phyloP scores from a whole-genome alignment of 1,284 basidiomycete species.

The Naganishia sp. region DNA sequence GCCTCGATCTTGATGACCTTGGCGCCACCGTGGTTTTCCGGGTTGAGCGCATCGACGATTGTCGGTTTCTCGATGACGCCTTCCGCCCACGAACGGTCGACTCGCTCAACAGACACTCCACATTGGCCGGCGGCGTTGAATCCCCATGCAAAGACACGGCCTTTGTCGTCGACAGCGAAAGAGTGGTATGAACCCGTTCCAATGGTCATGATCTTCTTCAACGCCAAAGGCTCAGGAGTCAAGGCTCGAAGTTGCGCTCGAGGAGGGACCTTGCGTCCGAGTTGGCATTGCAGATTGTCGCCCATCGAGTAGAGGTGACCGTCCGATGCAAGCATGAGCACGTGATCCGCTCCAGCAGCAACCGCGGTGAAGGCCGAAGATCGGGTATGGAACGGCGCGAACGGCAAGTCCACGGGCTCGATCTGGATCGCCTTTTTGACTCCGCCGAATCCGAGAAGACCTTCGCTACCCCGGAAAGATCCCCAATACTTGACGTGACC shows the following conservation, averaged over 20 bases:
- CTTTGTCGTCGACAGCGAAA: conserved; percentile 80
- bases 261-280: conserved; percentile 80
- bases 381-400: conserved; percentile 3
- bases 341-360: conserved; percentile 80
- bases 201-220: conserved; percentile 73
- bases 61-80: conserved; percentile 69
- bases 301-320: conserved; percentile 78
- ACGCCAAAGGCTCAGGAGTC: conserved; percentile 71
- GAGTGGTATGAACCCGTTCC: conserved; percentile 83
- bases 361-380: conserved; percentile 64
- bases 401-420: conserved; percentile 56
- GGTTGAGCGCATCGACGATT: conserved; percentile 67
- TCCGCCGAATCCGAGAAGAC: conserved; percentile 79
- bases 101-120: conserved; percentile 58
- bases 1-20: conserved; percentile 61
- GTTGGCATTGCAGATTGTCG: conserved; percentile 80
- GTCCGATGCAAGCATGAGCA: conserved; percentile 78
- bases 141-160: conserved; percentile 87
- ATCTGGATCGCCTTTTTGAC: conserved; percentile 54
- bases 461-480: conserved; percentile 79
- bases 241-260: conserved; percentile 76
- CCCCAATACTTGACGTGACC: conserved; percentile 89
- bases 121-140: conserved; percentile 76
- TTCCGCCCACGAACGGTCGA: conserved; percentile 39
- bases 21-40: conserved; percentile 66